Evolutionary conservation across 345 rosid genomes (phyloP), one percentile per base, ranked within the genome.

Genomic region (Eucalyptus rudis): DNA sequence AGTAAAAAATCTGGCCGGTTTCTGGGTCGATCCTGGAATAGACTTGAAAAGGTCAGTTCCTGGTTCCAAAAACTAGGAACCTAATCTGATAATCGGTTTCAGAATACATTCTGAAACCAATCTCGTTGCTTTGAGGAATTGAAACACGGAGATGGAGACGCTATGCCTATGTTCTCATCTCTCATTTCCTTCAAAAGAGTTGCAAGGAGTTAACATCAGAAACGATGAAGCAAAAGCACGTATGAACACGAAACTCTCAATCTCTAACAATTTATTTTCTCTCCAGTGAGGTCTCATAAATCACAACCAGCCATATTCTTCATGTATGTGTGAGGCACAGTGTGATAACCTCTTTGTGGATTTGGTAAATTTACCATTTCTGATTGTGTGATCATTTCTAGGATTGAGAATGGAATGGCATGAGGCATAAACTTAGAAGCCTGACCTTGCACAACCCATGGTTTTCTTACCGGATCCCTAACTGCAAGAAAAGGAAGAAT

Each of bases 71-170:
- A 59, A 2, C 14, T 27, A 12, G 66, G 15, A 25, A 52, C 56
- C 56, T 52, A 7, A 10, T 52, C 56, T 52, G 56, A 52, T 17
- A 52, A 52, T 52, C 24, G 22, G 56, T 56, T 22, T 20, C 62
- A 56, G 62, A 56, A 2, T 56, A 56, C 62, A 27, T 25, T 59
- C 66, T 59, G 29, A 25, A 59, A 59, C n/a, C 66, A 11, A 59
- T 59, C 66, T 59, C 15, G 14, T 6, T 12, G 94, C 87, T 66
- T 92, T 91, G 4, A 96, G 90, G 49, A 95, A 94, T 54, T 94
- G 94, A 76, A 94, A 93, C 16, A 90, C 96, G 13, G 76, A 33
- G 20, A 92, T 87, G 3, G 98, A 27, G 40, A 95, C 89, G 31
- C 31, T n/a, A 3, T 64, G 76, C 5, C 76, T 64, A 14, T 64